These are phyloP conservation scores for Talaromyces borbonicus DNA, from an alignment of 495 filamentous ascomycete species.

Conservation along the genomic window DNA sequence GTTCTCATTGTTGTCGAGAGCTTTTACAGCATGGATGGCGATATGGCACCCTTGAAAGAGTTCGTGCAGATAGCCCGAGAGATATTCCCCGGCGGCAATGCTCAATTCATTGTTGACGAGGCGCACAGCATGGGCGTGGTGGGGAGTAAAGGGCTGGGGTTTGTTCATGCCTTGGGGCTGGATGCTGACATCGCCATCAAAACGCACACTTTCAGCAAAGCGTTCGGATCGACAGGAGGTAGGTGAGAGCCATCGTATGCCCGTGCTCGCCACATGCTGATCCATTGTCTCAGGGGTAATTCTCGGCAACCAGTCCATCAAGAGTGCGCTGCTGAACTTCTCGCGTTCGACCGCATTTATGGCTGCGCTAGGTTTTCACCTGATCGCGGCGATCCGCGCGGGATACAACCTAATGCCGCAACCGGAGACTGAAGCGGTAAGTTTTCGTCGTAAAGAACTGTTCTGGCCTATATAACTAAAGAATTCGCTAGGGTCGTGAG, in stretches of 20 bases:
- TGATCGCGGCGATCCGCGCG: constrained; percentile 20
- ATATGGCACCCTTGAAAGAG: constrained; percentile 51
- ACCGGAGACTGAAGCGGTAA: constrained; percentile 16
- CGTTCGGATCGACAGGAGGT: constrained; percentile 66
- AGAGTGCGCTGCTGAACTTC: constrained; percentile 18
- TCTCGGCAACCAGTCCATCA: constrained; percentile 17
- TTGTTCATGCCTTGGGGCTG: constrained; percentile 55
- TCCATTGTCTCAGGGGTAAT: background rate
- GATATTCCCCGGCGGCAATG: constrained; percentile 47
- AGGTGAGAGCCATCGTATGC: constrained; percentile 12
- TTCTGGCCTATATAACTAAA: background rate
- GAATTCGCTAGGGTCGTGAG: constrained; percentile 10
- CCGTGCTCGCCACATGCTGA: too few relatives aligned
- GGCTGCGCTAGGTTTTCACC: constrained; percentile 23
- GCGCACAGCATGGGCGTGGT: constrained; percentile 63
- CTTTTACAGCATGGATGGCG: constrained; percentile 79
- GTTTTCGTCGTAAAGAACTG: background rate
- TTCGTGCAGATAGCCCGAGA: constrained; percentile 48
- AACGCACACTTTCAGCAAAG: constrained; percentile 70
- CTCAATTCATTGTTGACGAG: constrained; percentile 66
- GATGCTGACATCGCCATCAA: constrained; percentile 56
- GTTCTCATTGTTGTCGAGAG: constrained; percentile 60
- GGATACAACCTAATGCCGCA: constrained; percentile 20
- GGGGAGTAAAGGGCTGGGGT: constrained; percentile 50
- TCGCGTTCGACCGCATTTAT: constrained; percentile 22